phyloP scores from a whole-genome alignment of 2,329 filamentous ascomycete genomes.

The Thielaviopsis ethacetica region DNA sequence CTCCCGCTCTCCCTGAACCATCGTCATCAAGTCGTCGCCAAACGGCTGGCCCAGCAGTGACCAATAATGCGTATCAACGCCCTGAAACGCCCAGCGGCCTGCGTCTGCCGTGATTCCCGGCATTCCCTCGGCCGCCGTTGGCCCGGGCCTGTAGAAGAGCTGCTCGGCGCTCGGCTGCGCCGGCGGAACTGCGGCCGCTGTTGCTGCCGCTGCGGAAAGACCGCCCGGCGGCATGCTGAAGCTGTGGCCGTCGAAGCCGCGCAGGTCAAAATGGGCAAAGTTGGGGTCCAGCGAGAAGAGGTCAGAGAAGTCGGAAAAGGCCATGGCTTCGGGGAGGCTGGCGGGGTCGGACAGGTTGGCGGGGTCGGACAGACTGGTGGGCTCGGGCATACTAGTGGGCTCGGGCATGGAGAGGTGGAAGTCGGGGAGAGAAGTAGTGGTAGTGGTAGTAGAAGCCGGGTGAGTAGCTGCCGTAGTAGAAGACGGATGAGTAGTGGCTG shows the following conservation, averaged over 20 bases:
- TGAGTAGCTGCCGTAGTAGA: neutral
- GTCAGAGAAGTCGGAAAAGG: neutral
- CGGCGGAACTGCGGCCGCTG: neutral
- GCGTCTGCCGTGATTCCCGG: slow-evolving; percentile 19
- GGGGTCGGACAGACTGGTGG: neutral
- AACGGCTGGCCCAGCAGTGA: slow-evolving; percentile 17
- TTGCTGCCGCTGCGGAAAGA: neutral
- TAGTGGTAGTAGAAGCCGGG: neutral
- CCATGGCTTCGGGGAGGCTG: too few species aligned
- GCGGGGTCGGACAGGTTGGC: neutral
- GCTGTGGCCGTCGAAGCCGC: slow-evolving; percentile 7
- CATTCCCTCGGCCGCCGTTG: too few species aligned
- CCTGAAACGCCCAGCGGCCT: slow-evolving; percentile 26
- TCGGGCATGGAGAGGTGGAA: too few species aligned
- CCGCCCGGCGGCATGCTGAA: slow-evolving; percentile 12
- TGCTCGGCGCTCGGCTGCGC: neutral
- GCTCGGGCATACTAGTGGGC: neutral
- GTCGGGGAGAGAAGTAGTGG: too few species aligned
- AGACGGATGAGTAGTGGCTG: too few species aligned
- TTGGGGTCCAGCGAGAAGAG: slow-evolving; percentile 10
- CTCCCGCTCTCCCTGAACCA: neutral
- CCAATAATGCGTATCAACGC: slow-evolving; percentile 24
- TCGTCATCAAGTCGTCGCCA: slow-evolving; percentile 2
- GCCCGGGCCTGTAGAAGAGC: too few species aligned
- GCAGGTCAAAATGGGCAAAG: slow-evolving; percentile 2